Conservation (phyloP, 805 yeast species). For the Candida nemodendra region DNA sequence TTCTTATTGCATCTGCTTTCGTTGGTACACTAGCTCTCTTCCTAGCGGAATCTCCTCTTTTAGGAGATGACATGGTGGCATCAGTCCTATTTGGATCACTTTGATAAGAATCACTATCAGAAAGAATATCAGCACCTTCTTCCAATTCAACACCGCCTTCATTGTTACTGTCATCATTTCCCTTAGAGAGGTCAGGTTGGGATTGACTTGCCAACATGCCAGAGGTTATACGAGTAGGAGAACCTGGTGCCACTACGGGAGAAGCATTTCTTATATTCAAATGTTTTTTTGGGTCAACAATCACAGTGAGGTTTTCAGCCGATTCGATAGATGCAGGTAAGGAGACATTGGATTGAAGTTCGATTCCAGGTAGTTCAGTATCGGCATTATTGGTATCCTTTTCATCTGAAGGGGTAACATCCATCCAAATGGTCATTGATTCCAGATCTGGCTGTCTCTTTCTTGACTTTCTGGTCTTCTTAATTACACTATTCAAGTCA, state of each 20-base stretch:
- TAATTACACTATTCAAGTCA: slow-evolving; percentile 8
- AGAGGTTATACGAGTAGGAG: slow-evolving; percentile 36
- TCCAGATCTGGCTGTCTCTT: neutral
- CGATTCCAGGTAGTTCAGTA: slow-evolving; percentile 1
- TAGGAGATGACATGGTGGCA: slow-evolving; percentile 1
- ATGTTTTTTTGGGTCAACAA: slow-evolving; percentile 26
- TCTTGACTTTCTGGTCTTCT: neutral
- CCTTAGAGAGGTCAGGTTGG: slow-evolving; percentile 36
- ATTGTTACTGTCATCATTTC: slow-evolving; percentile 20
- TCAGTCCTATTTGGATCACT: slow-evolving; percentile 16
- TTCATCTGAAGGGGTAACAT: slow-evolving; percentile 2
- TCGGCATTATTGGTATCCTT: slow-evolving; percentile 4
- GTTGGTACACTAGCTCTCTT: slow-evolving; percentile 32
- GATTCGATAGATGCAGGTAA: slow-evolving; percentile 23
- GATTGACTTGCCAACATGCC: slow-evolving; percentile 32
- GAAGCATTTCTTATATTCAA: slow-evolving; percentile 26
- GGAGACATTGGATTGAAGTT: slow-evolving; percentile 11
- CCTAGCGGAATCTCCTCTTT: slow-evolving; percentile 6
- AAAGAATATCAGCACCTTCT: slow-evolving; percentile 13
- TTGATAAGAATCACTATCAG: slow-evolving; percentile 22
- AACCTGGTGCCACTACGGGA: slow-evolving; percentile 33
- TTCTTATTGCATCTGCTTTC: slow-evolving; percentile 27
- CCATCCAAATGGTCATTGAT: slow-evolving; percentile 24
- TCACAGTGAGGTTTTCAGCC: slow-evolving; percentile 19
- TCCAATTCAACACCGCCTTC: slow-evolving; percentile 15